phyloP scores from a whole-genome alignment of 2,329 filamentous ascomycete genomes.

The Ophiostoma himal-ulmi region DNA sequence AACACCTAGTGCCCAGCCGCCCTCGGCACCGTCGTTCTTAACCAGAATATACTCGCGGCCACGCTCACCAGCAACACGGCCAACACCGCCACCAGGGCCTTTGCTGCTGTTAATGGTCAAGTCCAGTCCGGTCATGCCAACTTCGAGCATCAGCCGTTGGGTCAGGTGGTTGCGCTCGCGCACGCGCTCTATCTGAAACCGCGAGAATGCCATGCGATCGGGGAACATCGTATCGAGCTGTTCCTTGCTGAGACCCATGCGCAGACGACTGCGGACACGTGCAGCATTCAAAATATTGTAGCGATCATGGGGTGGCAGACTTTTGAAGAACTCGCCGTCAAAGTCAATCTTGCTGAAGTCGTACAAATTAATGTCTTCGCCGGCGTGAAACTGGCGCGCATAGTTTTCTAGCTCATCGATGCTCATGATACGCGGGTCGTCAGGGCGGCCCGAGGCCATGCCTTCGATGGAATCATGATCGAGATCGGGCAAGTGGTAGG shows the following conservation, averaged over 20 bases:
- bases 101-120: conserved; percentile 46
- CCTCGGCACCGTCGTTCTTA: conserved; percentile 90
- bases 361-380: conserved; percentile 86
- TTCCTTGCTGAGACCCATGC: conserved; percentile 96
- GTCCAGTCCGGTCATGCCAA: conserved; percentile 78
- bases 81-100: conserved; percentile 38
- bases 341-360: conserved; percentile 99
- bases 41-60: conserved; percentile 93
- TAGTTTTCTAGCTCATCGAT: conserved; percentile 92
- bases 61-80: conserved; percentile 77
- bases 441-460: conserved; percentile 67
- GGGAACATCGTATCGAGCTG: conserved; percentile 96
- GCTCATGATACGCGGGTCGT: conserved; percentile 95
- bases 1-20: conserved; percentile 92
- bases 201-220: conserved; percentile 92
- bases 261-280: conserved; percentile 73
- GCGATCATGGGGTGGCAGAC: conserved; percentile 78
- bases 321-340: conserved; percentile 89
- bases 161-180: conserved; percentile 90
- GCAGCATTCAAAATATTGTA: conserved; percentile 98
- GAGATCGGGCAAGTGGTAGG: conserved; percentile 88
- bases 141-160: conserved; percentile 87
- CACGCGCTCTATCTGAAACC: conserved; percentile 92
- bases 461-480: conserved; percentile 66
- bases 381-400: conserved; percentile 82